phyloP scores from a whole-genome alignment of 495 filamentous ascomycete genomes.

The Podospora anserina region DNA sequence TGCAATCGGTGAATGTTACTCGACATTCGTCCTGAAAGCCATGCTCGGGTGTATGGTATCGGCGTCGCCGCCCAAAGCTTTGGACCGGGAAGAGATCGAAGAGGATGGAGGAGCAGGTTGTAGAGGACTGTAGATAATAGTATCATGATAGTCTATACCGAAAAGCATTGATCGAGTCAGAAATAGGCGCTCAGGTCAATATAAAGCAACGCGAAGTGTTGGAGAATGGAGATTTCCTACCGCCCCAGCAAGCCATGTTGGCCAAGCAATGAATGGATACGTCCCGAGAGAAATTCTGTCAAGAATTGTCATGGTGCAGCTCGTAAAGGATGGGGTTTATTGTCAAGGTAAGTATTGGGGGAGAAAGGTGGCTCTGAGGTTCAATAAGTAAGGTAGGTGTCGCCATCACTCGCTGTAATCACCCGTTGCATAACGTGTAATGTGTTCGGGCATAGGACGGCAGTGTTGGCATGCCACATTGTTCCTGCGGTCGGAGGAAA shows the following conservation, averaged over 20 bases:
- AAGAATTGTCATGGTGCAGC: neutral
- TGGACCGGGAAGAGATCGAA: constrained; percentile 52
- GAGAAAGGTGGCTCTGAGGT: neutral
- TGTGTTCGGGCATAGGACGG: neutral
- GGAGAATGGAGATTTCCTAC: neutral
- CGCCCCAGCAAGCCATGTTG: neutral
- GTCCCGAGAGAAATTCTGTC: neutral
- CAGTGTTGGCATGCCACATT: neutral
- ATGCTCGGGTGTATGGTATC: constrained; percentile 33
- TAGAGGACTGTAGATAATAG: constrained; percentile 29
- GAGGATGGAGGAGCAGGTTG: constrained; percentile 52
- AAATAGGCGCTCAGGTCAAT: neutral
- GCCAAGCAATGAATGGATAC: neutral
- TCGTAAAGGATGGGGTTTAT: neutral
- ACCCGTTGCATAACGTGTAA: too few relatives aligned
- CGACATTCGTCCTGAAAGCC: constrained; percentile 22
- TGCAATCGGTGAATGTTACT: constrained; percentile 37
- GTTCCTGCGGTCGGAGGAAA: neutral
- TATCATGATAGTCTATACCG: neutral
- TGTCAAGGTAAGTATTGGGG: neutral
- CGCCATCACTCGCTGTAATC: too few relatives aligned
- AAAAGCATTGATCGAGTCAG: neutral
- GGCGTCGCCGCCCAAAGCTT: constrained; percentile 38
- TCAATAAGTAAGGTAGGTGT: neutral
- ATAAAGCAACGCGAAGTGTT: neutral